Base-by-base conservation (phyloP, 1,284 basidiomycete species). In the Ceratobasidium sp. region DNA sequence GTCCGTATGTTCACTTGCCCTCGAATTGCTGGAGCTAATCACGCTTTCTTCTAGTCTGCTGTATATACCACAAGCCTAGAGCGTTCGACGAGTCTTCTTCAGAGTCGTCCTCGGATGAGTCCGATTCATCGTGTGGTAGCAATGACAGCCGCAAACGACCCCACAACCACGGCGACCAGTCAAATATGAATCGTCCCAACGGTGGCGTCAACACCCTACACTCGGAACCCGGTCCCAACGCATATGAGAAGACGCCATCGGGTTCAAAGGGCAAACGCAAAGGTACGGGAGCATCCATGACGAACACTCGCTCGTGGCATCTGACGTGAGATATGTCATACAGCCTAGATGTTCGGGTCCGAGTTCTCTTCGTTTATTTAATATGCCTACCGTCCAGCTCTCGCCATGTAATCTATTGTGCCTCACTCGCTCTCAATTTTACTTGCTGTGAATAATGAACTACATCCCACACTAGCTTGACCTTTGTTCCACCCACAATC, bases 61-160 rank as follows among this genome's bases (percentile, higher is more conserved):
- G 93, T 77, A 93, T 94, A 74, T 94, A 93, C 77, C 91, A 93
- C 77, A 92, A 90, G 75, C 89, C 90, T 0, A 84, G 84, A 70
- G 78, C 75, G 57, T 93, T 91, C 72, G 91, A 92, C 78, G 91
- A 93, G 77, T 92, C 91, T 69, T 87, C 84, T 43, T 89, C 90
- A 70, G 85, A 87, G 58, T 83, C 82, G 3, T 15, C 13, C 7
- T 86, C 82, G 73, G 72, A 83, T 0, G 84, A 82, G 42, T 83
- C 84, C 0, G 83, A 83, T 56, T 78, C 79, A 7, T 81, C 80
- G 47, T 77, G 79, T 6, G 71, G 77, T 38, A 57, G 67, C 40
- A 69, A 55, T 15, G 75, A 73, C 22, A 64, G 70, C 29, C 74
- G 75, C 68, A 73, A 70, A 69, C 76, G 55, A 20, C 42, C 64